These are phyloP conservation scores for Lodderomyces theae DNA, from an alignment of 1,139 yeast genomes.

Conservation along the genomic window DNA sequence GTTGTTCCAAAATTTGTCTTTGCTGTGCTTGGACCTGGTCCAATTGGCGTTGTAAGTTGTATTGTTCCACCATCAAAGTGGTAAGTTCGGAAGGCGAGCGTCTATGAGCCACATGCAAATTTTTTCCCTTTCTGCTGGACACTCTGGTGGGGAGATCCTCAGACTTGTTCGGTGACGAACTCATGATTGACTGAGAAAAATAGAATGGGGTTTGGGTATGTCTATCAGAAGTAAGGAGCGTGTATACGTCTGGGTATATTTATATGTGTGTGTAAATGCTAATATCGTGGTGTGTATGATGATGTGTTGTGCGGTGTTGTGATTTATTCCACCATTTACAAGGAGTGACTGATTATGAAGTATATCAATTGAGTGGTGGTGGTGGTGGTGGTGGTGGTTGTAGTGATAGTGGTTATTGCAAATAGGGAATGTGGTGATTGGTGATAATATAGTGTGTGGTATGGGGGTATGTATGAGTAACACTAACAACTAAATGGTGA, in stretches of 20 bases:
- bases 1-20: slow-evolving; percentile 76
- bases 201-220: background rate
- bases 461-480: too few species aligned
- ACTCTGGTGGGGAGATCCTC: slow-evolving; percentile 16
- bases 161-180: slow-evolving; percentile 5
- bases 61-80: slow-evolving; percentile 90
- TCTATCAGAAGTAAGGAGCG: slow-evolving; percentile 1
- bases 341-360: background rate
- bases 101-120: slow-evolving; percentile 87
- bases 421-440: too few species aligned
- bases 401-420: background rate
- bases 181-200: background rate
- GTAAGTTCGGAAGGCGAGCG: slow-evolving; percentile 93
- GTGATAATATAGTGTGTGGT: background rate
- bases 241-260: too few species aligned
- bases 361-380: background rate
- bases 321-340: background rate
- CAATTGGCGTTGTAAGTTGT: slow-evolving; percentile 87
- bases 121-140: slow-evolving; percentile 30
- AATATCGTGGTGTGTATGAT: background rate
- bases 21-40: slow-evolving; percentile 91
- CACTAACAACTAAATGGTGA: too few species aligned
- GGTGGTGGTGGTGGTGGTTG: background rate
- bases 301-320: too few species aligned
- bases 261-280: background rate